These are phyloP conservation scores for Rhododendron kiyosumense DNA, from an alignment of 148 eudicot species.

Conservation along the genomic window DNA sequence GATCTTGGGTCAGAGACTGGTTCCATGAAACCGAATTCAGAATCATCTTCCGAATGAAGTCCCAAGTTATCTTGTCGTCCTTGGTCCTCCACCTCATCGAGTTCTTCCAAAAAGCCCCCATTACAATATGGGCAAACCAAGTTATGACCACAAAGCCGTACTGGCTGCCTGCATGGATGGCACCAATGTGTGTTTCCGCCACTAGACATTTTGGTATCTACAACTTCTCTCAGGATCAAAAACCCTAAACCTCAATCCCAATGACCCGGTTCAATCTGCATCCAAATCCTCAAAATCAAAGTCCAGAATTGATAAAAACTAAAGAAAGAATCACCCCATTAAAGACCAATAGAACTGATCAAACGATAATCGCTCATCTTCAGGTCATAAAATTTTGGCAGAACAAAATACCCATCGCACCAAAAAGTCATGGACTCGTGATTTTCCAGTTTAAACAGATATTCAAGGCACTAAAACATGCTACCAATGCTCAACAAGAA, in stretches of 20 bases:
- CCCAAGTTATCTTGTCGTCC: constrained; percentile 15
- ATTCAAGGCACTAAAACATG: neutral
- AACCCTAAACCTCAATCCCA: neutral
- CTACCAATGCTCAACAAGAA: neutral
- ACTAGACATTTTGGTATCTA: constrained; percentile 46
- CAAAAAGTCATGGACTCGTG: neutral
- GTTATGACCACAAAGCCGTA: constrained; percentile 43
- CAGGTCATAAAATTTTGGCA: neutral
- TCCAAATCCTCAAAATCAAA: neutral
- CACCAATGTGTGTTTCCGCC: constrained; percentile 85
- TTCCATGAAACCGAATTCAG: constrained; percentile 49
- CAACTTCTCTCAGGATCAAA: neutral
- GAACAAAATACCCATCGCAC: neutral
- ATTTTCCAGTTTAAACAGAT: neutral
- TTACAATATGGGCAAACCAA: constrained; percentile 60
- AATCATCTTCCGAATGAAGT: constrained; percentile 22
- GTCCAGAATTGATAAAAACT: neutral
- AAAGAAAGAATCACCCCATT: neutral
- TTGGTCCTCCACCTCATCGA: constrained; percentile 42
- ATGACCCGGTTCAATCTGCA: constrained; percentile 1
- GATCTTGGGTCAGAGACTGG: constrained; percentile 55
- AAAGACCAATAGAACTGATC: neutral
- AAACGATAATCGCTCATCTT: neutral
- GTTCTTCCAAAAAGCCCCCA: constrained; percentile 82
- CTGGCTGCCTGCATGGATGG: constrained; percentile 58